These are phyloP conservation scores for Collybia sp. DNA, from an alignment of 768 basidiomycete genomes.

Conservation along the genomic window DNA sequence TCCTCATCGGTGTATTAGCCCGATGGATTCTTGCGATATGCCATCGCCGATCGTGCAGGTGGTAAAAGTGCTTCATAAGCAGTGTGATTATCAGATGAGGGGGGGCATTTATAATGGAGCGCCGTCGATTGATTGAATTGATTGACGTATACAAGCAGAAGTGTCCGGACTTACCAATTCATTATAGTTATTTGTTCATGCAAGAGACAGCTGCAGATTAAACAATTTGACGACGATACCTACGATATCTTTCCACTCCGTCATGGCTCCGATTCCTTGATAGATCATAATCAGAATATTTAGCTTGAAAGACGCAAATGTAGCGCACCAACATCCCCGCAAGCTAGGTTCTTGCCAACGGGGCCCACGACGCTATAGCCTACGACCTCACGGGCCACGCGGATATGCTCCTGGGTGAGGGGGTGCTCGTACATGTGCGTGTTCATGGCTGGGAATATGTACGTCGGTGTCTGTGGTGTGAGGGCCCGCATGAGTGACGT, in stretches of 20 bases:
- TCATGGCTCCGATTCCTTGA: slow-evolving; percentile 90
- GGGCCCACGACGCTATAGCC: slow-evolving; percentile 83
- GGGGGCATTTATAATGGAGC: no score
- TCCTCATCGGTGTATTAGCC: no score
- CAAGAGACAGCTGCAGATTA: slow-evolving; percentile 21
- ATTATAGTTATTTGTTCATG: no score
- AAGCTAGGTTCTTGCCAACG: slow-evolving; percentile 83
- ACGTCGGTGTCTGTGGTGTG: slow-evolving; percentile 79
- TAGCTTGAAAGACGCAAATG: neutral
- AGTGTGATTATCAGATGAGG: no score
- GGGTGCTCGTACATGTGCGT: slow-evolving; percentile 97
- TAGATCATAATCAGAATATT: neutral
- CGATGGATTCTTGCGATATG: no score
- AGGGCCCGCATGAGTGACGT: slow-evolving; percentile 83
- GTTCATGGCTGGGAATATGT: slow-evolving; percentile 97
- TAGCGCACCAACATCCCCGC: slow-evolving; percentile 83
- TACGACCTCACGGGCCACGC: slow-evolving; percentile 67
- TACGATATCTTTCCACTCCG: slow-evolving; percentile 91
- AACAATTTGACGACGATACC: slow-evolving; percentile 61
- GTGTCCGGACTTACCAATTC: no score
- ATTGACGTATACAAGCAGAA: no score
- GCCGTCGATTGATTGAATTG: no score
- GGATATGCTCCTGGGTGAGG: slow-evolving; percentile 80
- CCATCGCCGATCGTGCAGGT: no score
- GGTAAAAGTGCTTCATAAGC: no score